Evolutionary conservation across 768 basidiomycete genomes (phyloP), one percentile per base, ranked within the genome.

Genomic region (Phylloporus scabripes): DNA sequence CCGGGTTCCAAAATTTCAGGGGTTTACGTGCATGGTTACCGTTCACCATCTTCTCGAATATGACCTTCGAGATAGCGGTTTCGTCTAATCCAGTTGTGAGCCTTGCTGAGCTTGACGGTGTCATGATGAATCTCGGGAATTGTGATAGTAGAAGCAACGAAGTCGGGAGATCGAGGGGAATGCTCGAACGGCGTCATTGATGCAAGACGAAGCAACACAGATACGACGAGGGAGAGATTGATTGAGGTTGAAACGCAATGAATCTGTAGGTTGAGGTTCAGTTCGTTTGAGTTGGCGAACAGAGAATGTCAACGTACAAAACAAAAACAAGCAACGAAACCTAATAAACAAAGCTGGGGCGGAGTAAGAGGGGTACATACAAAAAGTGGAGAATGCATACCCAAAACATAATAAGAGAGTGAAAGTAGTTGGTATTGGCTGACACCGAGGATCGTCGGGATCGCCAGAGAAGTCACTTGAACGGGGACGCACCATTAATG

Each of bases 341-440:
- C 39, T n/a, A 40, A 40, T 23, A 12, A 36, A 15, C 10, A 40
- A 20, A n/a, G 18, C 39, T 24, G 11, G 11, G 32, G n/a, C 4
- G 21, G 1, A 14, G 2, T 46, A n/a, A 15, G 39, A 1, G 4
- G 9, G 7, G 24, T 26, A 8, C 21, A 9, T 3, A 8, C 9
- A 23, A 40, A 40, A 40, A 11, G n/a, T 2, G 14, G 17, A 43
- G 8, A 38, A n/a, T 18, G n/a, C 40, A 1, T 34, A 58, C 56
- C 42, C 1, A 17, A 26, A 39, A 20, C 28, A 7, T 15, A 20
- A 24, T n/a, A 51, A 59, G 56, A 1, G 57, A 59, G 31, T 60
- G 58, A 52, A 48, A 33, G 48, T 50, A 59, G 50, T 56, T 60
- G 54, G 51, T 40, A 26, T 26, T 26, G 37, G 42, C 50, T 48